Evolutionary conservation across 345 rosid genomes (phyloP), one percentile per base, ranked within the genome.

Genomic region (Cardamine occulta): DNA sequence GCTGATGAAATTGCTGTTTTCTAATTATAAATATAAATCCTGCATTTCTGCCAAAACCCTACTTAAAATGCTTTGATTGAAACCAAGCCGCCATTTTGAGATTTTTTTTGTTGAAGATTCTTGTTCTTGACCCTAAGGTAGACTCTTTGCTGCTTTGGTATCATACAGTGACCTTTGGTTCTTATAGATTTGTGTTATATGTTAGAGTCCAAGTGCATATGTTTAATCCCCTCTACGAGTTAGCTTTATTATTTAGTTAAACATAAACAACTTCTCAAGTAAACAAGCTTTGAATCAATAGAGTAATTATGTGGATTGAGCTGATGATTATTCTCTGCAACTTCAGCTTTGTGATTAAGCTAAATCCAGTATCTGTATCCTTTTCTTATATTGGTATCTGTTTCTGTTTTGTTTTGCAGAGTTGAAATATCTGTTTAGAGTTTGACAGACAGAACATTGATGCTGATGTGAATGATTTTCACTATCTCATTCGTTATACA

Each of bases 21-120:
- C 62, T n/a, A 0, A 21, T 9, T 8, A 51, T 39, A 26, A 54
- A 39, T 8, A 51, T 39, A 26, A 54, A 39, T 68, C 23, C 1
- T 68, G 37, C 18, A 18, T 69, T 26, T 37, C 51, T 68, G 13
- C 40, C 10, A 21, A 67, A 53, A 37, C 53, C 63, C 17, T 55
- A 7, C 28, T 40, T 26, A 28, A 55, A 2, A 18, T 21, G 24
- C 23, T 42, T 6, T 44, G 7, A 7, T 44, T 56, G 64, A 44
- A 42, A 5, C 19, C 9, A 44, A 42, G 8, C 19, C 14, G 0
- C 54, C 40, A 10, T 53, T 7, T 32, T 0, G 6, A 1, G 35
- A 32, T 32, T 32, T 32, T 7, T 32, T 31, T 13, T 21, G 23
- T 2, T 49, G 15, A 15, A 5, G 17, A 68, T 10, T 35, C 47